Conservation (phyloP, 257 asterid genomes). For the Jacaranda copaia region DNA sequence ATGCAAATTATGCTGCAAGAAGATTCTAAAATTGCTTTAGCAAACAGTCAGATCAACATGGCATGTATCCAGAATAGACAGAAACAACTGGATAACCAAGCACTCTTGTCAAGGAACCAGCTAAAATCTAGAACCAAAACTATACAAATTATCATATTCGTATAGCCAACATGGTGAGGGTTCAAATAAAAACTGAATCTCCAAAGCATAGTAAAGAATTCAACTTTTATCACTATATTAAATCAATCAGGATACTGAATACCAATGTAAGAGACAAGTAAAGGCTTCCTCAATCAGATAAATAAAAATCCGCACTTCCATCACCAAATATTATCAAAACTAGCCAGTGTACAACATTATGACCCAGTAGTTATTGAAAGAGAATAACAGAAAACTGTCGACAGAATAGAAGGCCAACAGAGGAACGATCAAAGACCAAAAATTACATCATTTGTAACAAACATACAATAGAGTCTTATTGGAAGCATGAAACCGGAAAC, state of each 20-base stretch:
- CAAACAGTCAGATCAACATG: neutral
- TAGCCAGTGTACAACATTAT: neutral
- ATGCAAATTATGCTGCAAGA: neutral
- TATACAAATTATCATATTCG: no score
- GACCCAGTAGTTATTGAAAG: neutral
- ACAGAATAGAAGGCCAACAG: neutral
- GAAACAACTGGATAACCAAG: neutral
- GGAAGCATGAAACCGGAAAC: neutral
- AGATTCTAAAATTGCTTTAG: neutral
- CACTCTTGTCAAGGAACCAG: neutral
- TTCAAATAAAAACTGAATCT: no score
- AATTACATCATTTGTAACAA: neutral
- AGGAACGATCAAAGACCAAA: constrained; percentile 1
- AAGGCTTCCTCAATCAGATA: neutral
- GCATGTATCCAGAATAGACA: neutral
- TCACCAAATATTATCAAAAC: neutral
- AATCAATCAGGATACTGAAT: no score
- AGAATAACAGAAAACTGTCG: neutral
- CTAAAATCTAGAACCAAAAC: neutral
- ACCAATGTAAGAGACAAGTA: neutral
- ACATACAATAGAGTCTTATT: neutral
- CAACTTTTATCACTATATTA: no score
- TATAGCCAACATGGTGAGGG: no score
- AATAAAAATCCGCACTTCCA: neutral
- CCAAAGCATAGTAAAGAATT: no score